Evolutionary conservation across 2,329 filamentous ascomycete genomes (phyloP), one percentile per base, ranked within the genome.

Genomic region (Nothophoma quercina): DNA sequence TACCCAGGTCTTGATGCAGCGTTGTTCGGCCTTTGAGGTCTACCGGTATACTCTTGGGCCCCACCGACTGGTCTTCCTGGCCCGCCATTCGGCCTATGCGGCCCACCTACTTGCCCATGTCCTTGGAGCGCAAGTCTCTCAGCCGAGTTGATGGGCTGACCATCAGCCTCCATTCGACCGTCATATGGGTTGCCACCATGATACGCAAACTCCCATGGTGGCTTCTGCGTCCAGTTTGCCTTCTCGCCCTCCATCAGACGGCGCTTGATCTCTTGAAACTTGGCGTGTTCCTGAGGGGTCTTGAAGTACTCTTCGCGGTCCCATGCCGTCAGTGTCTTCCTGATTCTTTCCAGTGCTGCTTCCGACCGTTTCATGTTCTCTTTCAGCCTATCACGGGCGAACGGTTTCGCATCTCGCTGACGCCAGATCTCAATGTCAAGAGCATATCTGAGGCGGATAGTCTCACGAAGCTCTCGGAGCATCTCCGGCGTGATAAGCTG

Each of bases 351-450:
- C 36, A 62, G 33, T 9, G 57, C 53, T 2, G 61, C 57, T 21
- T 59, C 54, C 10, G 61, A 21, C n/a, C 47, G 33, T 12, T 28
- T 32, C 55, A 60, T 64, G 19, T 59, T 54, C 6, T 54, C 57
- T 15, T 48, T 10, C 4, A 60, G 34, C 2, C 32, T 42, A 26
- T 56, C 36, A 16, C 46, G 28, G 6, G 35, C n/a, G 32, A 34
- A 54, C 15, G n/a, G 9, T 26, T 55, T 52, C 4, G 51, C 54
- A n/a, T 56, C 28, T n/a, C 55, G 34, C 38, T 51, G 30, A n/a
- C 22, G 38, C 58, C 56, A 63, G 3, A 63, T 54, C 30, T 62
- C 51, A 12, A 53, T 35, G 26, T 63, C 58, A 7, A 63, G 48
- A 1, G 42, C 33, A 26, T 63, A 63, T 3, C 55, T 43, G n/a